Evolutionary conservation across 345 rosid species (phyloP).

Genomic region (Boechera retrofracta): DNA sequence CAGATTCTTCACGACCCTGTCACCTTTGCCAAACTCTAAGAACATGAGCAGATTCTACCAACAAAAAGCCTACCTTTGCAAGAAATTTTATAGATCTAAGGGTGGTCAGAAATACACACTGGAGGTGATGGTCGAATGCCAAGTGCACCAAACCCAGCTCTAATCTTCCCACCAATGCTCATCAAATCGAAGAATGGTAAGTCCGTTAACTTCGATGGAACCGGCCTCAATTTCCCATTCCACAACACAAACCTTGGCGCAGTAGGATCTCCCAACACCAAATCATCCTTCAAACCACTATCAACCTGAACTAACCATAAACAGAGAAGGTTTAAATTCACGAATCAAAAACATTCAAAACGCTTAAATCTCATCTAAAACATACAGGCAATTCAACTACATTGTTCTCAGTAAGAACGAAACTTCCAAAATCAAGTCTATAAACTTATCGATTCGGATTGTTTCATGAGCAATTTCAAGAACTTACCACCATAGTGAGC

Average conservation of each 20-base stretch:
- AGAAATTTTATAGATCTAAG: neutral
- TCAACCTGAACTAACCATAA: constrained; percentile 62
- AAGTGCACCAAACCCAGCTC: constrained; percentile 88
- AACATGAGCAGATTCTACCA: constrained; percentile 51
- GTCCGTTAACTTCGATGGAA: constrained; percentile 76
- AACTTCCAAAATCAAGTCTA: neutral
- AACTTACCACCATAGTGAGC: constrained; percentile 83
- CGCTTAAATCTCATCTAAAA: constrained; percentile 7
- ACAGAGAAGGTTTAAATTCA: neutral
- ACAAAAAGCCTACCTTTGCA: neutral
- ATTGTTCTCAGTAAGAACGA: neutral
- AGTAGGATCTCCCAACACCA: constrained; percentile 89
- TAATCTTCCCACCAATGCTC: constrained; percentile 88
- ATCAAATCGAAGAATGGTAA: constrained; percentile 81
- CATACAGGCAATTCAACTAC: neutral
- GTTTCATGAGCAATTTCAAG: neutral
- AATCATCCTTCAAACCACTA: constrained; percentile 83
- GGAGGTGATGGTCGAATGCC: constrained; percentile 92
- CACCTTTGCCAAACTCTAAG: constrained; percentile 69
- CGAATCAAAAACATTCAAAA: neutral
- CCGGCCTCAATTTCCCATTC: constrained; percentile 88
- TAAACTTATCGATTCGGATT: neutral
- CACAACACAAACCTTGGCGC: constrained; percentile 92
- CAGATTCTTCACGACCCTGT: constrained; percentile 97
- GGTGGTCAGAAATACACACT: constrained; percentile 58